phyloP scores from a whole-genome alignment of 441 rosid genomes.

The Eutrema salsugineum region DNA sequence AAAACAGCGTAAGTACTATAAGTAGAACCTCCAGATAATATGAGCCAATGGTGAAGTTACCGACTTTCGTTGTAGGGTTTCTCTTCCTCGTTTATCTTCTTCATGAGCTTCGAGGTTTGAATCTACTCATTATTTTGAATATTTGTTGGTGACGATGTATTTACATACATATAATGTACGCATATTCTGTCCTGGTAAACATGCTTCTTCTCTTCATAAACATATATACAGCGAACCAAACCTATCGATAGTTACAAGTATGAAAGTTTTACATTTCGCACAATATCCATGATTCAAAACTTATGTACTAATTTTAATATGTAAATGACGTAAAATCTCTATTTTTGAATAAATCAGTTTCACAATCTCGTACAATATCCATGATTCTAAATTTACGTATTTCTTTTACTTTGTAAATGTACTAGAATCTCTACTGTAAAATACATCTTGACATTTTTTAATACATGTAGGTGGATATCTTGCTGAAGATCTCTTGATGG shows the following conservation, averaged over 20 bases:
- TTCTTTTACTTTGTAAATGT: not conserved
- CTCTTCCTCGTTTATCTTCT: conserved; percentile 16
- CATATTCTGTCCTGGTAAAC: not conserved
- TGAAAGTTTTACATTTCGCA: not conserved
- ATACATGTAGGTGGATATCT: not conserved
- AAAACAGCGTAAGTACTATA: not conserved
- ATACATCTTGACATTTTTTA: not conserved
- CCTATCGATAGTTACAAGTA: no score
- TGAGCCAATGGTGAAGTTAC: not conserved
- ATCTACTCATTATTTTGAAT: not conserved
- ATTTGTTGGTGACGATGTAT: not conserved
- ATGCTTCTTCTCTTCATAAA: not conserved
- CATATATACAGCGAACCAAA: not conserved
- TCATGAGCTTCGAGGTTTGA: conserved; percentile 20
- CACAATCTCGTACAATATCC: not conserved
- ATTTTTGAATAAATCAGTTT: not conserved
- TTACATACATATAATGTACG: not conserved
- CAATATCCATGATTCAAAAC: not conserved
- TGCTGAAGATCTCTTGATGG: conserved; percentile 6
- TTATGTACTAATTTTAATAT: not conserved
- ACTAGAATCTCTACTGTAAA: not conserved
- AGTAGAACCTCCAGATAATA: not conserved
- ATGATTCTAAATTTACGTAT: not conserved
- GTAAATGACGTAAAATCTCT: not conserved
- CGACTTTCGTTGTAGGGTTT: conserved; percentile 7